Percentiles rank a stretch among this genome's conserved stretches.
phyloP scores from a whole-genome alignment of 2,329 filamentous ascomycete genomes.

The Cyclaneusma minus region DNA sequence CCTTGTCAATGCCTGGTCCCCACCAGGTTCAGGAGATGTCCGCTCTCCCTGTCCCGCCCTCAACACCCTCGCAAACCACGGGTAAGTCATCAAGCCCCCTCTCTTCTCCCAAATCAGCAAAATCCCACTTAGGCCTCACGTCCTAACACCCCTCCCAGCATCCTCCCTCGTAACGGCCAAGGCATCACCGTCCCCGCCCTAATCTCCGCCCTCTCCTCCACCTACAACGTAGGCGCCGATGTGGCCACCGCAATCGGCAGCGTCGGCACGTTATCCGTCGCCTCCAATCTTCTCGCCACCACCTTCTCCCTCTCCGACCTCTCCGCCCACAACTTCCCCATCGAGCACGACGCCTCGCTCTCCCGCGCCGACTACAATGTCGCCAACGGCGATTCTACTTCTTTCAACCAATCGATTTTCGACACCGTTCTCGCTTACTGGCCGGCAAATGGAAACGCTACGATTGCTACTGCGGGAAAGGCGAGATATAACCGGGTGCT shows the following conservation, averaged over 20 bases:
- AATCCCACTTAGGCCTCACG: no score
- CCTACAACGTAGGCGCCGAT: conserved; percentile 18
- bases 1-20: no score
- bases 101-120: no score
- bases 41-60: conserved; percentile 17
- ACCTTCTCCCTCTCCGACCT: conserved; percentile 12
- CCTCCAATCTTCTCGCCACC: conserved; percentile 7
- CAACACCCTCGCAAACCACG: conserved; percentile 20
- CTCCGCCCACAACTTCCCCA: conserved; percentile 17
- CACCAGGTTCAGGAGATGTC: no score
- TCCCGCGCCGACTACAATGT: conserved; percentile 18
- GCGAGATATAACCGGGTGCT: conserved; percentile 17
- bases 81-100: no score
- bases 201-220: conserved; percentile 11
- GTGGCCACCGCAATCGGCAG: conserved; percentile 13
- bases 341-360: conserved; percentile 22
- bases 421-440: conserved; percentile 15
- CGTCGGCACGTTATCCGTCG: conserved; percentile 10
- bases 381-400: conserved; percentile 17
- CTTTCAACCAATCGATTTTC: conserved; percentile 19
- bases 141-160: no score
- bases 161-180: conserved; percentile 19
- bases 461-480: conserved; percentile 13
- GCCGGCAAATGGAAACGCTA: conserved; percentile 11
- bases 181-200: conserved; percentile 16